Evolutionary conservation across 2,329 filamentous ascomycete genomes (phyloP).

Genomic region (Neoscytalidium dimidiatum): DNA sequence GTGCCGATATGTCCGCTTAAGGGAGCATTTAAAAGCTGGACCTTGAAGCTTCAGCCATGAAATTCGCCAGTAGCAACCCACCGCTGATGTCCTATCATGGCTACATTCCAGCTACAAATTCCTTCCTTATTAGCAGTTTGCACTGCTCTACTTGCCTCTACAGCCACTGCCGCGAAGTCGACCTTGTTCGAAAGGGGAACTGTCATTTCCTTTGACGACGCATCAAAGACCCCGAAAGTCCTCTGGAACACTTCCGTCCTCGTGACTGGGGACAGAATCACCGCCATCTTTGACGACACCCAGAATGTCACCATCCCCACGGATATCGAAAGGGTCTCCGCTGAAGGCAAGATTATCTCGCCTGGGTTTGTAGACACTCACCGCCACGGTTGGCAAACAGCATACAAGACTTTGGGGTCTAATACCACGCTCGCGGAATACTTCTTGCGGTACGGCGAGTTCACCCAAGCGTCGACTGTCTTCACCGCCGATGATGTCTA

Average conservation of each 20-base stretch:
- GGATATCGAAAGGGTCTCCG: slow-evolving; percentile 47
- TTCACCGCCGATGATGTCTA: slow-evolving; percentile 29
- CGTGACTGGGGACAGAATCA: slow-evolving; percentile 42
- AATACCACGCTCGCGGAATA: slow-evolving; percentile 44
- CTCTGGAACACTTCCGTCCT: slow-evolving; percentile 46
- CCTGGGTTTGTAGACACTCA: slow-evolving; percentile 62
- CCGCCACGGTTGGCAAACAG: slow-evolving; percentile 53
- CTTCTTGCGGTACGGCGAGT: slow-evolving; percentile 17
- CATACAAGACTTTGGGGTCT: slow-evolving; percentile 54
- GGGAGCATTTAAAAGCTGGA: neutral
- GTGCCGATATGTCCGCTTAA: neutral
- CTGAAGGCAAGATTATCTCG: slow-evolving; percentile 52
- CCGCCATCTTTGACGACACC: slow-evolving; percentile 30
- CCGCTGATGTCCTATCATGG: neutral
- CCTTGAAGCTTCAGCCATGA: neutral
- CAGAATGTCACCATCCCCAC: slow-evolving; percentile 29
- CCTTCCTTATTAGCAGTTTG: neutral
- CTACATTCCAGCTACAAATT: neutral
- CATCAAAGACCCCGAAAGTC: slow-evolving; percentile 36
- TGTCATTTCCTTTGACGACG: slow-evolving; percentile 44
- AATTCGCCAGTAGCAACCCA: neutral
- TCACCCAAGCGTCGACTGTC: neutral
- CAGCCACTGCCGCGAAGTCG: neutral
- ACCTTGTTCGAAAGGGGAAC: slow-evolving; percentile 41
- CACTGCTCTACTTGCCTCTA: neutral